Evolutionary conservation across 768 basidiomycete genomes (phyloP).

Genomic region (Leucocoprinus leucothites): DNA sequence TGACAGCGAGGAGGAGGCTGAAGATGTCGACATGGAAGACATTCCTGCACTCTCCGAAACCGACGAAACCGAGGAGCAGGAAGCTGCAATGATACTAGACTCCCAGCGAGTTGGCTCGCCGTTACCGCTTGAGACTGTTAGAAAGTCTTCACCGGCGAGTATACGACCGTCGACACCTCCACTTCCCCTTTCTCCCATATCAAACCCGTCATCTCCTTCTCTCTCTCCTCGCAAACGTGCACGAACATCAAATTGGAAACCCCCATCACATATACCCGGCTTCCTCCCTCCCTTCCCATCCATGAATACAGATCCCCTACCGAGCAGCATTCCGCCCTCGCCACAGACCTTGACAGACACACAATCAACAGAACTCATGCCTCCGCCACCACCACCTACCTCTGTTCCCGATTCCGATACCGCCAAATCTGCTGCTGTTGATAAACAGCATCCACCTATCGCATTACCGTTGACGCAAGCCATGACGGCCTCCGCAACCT

Average conservation of each 20-base stretch:
- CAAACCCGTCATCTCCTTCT: conserved; percentile 52
- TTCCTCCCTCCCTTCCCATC: conserved; percentile 75
- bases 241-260: conserved; percentile 54
- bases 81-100: conserved; percentile 29
- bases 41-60: conserved; percentile 21
- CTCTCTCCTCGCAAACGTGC: conserved; percentile 56
- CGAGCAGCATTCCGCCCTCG: conserved; percentile 26
- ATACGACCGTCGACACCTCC: conserved; percentile 32
- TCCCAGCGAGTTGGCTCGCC: neutral
- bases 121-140: conserved; percentile 17
- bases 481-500: conserved; percentile 48
- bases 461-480: conserved; percentile 33
- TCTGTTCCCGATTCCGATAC: conserved; percentile 24
- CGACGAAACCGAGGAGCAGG: conserved; percentile 13
- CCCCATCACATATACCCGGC: conserved; percentile 61
- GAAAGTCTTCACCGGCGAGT: conserved; percentile 21
- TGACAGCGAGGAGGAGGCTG: conserved; percentile 28
- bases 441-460: too few relatives aligned
- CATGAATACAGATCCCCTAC: conserved; percentile 28
- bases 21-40: conserved; percentile 18
- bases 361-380: conserved; percentile 21
- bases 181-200: conserved; percentile 54
- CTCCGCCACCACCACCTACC: conserved; percentile 1
- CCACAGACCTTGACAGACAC: conserved; percentile 28
- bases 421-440: conserved; percentile 35